Conservation (phyloP, 2,329 filamentous ascomycete genomes). For the Aspergillus arachidicola region DNA sequence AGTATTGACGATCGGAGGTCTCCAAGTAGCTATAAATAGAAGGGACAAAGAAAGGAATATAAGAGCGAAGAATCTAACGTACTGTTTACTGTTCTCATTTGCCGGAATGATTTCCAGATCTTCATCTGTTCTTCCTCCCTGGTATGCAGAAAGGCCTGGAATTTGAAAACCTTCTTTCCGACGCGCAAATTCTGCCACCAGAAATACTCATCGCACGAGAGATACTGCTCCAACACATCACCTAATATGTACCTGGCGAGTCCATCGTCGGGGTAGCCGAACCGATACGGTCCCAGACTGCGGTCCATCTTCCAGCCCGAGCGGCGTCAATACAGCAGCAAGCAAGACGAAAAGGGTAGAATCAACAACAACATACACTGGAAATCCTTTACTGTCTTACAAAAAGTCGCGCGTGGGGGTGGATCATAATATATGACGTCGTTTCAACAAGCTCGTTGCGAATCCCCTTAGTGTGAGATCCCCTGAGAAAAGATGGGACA, state of each 20-base stretch:
- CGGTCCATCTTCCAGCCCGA: neutral
- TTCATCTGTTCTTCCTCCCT: constrained; percentile 6
- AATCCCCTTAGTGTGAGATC: neutral
- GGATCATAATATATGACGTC: constrained; percentile 4
- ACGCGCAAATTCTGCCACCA: constrained; percentile 8
- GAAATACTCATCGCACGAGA: constrained; percentile 7
- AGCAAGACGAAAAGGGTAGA: neutral
- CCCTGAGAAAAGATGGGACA: neutral
- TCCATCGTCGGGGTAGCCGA: constrained; percentile 9
- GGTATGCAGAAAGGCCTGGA: neutral
- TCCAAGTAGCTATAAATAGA: neutral
- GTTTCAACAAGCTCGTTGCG: neutral
- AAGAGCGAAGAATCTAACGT: neutral
- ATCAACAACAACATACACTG: neutral
- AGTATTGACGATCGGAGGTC: constrained; percentile 1
- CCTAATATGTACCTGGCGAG: neutral
- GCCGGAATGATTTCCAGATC: constrained; percentile 7
- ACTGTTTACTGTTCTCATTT: constrained; percentile 2
- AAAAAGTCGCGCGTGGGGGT: constrained; percentile 1
- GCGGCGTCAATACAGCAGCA: neutral
- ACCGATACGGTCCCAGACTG: constrained; percentile 6
- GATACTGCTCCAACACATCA: constrained; percentile 1
- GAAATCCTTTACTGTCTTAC: neutral
- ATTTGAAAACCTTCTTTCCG: constrained; percentile 4
- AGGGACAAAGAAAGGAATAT: neutral